These are phyloP conservation scores for Fusarium circinatum DNA, from an alignment of 2,329 filamentous ascomycete genomes.

Conservation along the genomic window DNA sequence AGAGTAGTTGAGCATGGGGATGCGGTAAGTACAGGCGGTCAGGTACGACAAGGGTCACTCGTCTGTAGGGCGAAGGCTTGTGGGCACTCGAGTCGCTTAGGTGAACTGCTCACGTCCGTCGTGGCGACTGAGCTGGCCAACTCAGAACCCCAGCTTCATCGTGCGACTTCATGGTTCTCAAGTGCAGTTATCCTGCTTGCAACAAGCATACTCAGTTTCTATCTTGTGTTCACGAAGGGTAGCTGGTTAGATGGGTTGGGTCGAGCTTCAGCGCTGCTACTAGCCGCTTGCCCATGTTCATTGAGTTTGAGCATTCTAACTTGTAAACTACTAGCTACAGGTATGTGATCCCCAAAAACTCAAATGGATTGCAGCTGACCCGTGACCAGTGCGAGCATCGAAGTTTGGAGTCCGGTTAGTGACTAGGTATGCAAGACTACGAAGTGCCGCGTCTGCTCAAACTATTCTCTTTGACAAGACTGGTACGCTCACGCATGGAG, in stretches of 20 bases:
- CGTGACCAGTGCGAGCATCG: not conserved
- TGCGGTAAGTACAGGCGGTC: not conserved
- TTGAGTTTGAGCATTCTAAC: not conserved
- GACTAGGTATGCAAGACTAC: not conserved
- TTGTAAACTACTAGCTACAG: not conserved
- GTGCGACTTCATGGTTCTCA: not conserved
- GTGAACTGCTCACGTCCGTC: not conserved
- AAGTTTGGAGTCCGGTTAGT: not conserved
- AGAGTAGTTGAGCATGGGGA: rapidly evolving
- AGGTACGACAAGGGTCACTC: not conserved
- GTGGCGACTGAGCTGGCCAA: not conserved
- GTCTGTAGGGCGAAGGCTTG: not conserved
- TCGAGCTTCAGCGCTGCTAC: not conserved
- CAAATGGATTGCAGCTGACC: not conserved
- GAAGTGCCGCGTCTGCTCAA: not conserved
- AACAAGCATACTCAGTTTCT: rapidly evolving
- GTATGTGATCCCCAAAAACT: rapidly evolving
- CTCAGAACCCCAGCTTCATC: not conserved
- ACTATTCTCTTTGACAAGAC: not conserved
- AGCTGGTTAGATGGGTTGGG: not conserved
- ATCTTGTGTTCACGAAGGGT: not conserved
- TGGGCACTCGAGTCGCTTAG: not conserved
- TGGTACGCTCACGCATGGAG: not conserved
- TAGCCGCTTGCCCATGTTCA: not conserved
- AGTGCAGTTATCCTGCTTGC: not conserved